Base-by-base conservation (phyloP, 768 basidiomycete species). In the Lactarius tabidus region DNA sequence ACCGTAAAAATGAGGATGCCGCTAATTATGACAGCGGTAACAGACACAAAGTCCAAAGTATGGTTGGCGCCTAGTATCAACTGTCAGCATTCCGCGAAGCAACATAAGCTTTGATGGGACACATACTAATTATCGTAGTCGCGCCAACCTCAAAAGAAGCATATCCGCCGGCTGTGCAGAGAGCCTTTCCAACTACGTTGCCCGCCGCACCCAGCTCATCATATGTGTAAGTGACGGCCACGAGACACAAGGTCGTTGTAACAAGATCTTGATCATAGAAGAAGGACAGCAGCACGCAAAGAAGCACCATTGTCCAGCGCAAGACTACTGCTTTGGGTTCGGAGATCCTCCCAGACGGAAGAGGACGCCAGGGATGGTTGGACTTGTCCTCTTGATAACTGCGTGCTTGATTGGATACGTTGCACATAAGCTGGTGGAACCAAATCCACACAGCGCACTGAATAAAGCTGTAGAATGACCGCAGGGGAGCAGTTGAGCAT, bases 301-400 rank as follows among this genome's bases (percentile, higher is more conserved):
- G 60, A 17, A 52, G 45, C 20, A 68, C 70, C 2, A 33, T 56
- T n/a, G 56, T 39, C 70, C 67, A 71, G 39, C 70, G 70, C 41
- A 73, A 63, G 59, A 41, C 58, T 20, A 60, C 43, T 1, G 70
- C 70, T 31, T 60, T 52, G 23, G 60, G 10, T 39, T 57, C 69
- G 14, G 70, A 52, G 36, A 73, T 67, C 20, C 72, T 67, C 39
- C 69, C 69, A 54, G 72, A 65, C 33, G 72, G 70, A 17, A 73
- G 68, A 38, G 72, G 72, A 6, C 72, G 70, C 71, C 72, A 73
- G 1, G 72, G 70, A 56, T 61, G 67, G 31, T 73, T 73, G 29
- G 59, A 38, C 8, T 64, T 67, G 62, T 73, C 72, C 57, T 73
- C 72, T 5, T 69, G 63, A 26, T 51, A 51, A 53, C 66, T 67